These are phyloP conservation scores for Solanum tarijense DNA, from an alignment of 257 asterid genomes.

Conservation along the genomic window DNA sequence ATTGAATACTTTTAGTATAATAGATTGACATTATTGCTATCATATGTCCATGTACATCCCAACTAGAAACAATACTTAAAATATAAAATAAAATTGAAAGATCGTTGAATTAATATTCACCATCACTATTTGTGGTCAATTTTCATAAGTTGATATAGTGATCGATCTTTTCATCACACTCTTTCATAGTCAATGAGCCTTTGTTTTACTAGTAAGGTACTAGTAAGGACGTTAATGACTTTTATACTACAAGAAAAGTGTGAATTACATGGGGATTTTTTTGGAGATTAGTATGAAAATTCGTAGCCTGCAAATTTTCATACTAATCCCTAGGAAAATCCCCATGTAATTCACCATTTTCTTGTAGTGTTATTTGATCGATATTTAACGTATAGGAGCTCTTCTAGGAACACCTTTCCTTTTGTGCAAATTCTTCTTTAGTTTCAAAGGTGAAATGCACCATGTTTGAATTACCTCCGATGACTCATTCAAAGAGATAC, in stretches of 20 bases:
- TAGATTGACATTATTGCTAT: not conserved
- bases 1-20: not conserved
- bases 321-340: no score
- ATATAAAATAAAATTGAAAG: not conserved
- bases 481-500: conserved; percentile 22
- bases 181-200: no score
- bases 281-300: no score
- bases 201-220: not conserved
- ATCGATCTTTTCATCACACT: not conserved
- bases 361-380: not conserved
- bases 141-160: not conserved
- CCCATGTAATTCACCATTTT: no score
- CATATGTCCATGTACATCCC: not conserved
- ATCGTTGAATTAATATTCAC: not conserved
- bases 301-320: no score
- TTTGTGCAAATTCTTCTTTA: conserved; percentile 35
- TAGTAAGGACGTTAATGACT: not conserved
- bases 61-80: not conserved
- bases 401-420: conserved; percentile 57
- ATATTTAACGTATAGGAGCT: conserved; percentile 30
- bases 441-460: conserved; percentile 27
- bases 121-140: not conserved
- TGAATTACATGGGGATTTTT: no score
- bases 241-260: no score
- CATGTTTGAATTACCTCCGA: conserved; percentile 42